Conservation (phyloP, 1,284 basidiomycete species). For the Rhodotorula sp. region DNA sequence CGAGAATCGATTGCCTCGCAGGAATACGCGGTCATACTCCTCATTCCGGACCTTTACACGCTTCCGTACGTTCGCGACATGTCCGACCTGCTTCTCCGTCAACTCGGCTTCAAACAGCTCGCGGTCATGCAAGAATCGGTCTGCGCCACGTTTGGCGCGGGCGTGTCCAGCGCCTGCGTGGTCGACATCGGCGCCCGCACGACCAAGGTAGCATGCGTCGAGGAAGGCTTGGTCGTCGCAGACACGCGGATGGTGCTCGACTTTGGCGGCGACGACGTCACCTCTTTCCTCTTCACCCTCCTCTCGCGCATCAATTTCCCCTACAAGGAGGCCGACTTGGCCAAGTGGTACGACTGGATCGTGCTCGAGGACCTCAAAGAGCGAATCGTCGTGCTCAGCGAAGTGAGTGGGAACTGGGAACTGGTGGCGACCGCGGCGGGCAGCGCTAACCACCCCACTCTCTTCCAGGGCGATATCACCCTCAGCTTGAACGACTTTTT, state of each 20-base stretch:
- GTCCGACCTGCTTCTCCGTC: constrained; percentile 68
- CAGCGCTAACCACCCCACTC: accelerated
- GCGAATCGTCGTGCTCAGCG: constrained; percentile 74
- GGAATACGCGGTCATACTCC: constrained; percentile 82
- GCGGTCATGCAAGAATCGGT: constrained; percentile 69
- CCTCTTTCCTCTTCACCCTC: constrained; percentile 78
- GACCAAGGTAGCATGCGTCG: constrained; percentile 87
- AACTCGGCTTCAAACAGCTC: constrained; percentile 87
- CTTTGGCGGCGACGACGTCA: constrained; percentile 92
- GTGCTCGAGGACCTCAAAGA: constrained; percentile 85
- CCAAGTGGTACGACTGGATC: constrained; percentile 75
- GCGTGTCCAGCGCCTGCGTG: constrained; percentile 89
- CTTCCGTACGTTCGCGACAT: constrained; percentile 77
- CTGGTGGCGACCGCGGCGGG: background rate
- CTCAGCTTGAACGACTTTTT: constrained; percentile 85
- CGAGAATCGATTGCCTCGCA: constrained; percentile 45
- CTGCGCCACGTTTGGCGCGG: constrained; percentile 91
- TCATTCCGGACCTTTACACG: constrained; percentile 91
- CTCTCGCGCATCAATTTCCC: constrained; percentile 77
- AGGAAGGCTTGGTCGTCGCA: constrained; percentile 83
- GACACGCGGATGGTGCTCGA: constrained; percentile 84
- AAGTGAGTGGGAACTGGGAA: constrained; percentile 57
- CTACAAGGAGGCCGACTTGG: constrained; percentile 75
- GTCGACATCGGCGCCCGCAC: constrained; percentile 87
- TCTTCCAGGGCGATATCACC: constrained; percentile 72